Conservation (phyloP, 768 basidiomycete genomes). For the Boletales sp. region DNA sequence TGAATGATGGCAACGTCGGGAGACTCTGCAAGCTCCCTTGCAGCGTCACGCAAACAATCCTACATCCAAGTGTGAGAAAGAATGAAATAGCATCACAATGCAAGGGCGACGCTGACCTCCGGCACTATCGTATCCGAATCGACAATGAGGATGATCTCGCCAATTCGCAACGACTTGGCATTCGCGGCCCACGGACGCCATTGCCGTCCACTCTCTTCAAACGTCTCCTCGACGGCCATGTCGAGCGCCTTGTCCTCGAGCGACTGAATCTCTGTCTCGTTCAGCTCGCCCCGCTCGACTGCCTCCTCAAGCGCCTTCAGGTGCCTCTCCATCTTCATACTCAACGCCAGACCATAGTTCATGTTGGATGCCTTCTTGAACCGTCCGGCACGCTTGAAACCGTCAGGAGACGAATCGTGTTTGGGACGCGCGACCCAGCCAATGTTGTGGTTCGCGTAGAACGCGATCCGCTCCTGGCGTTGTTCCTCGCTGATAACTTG, state of each 20-base stretch:
- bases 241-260: slow-evolving; percentile 71
- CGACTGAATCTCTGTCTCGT: slow-evolving; percentile 31
- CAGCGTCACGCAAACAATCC: slow-evolving; percentile 91
- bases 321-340: slow-evolving; percentile 33
- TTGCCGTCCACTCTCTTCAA: slow-evolving; percentile 49
- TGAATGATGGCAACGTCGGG: slow-evolving; percentile 91
- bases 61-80: slow-evolving; percentile 18
- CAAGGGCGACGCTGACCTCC: slow-evolving; percentile 35
- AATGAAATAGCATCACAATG: background rate
- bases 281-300: slow-evolving; percentile 39
- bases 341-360: slow-evolving; percentile 66
- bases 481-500: slow-evolving; percentile 47
- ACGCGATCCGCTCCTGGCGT: slow-evolving; percentile 44
- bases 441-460: slow-evolving; percentile 55
- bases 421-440: slow-evolving; percentile 59
- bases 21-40: slow-evolving; percentile 75
- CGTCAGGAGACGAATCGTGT: slow-evolving; percentile 31
- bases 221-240: slow-evolving; percentile 71
- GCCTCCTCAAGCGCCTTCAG: slow-evolving; percentile 45
- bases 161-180: slow-evolving; percentile 69
- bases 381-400: slow-evolving; percentile 52
- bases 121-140: slow-evolving; percentile 90
- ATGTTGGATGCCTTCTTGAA: slow-evolving; percentile 96
- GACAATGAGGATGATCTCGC: slow-evolving; percentile 78
- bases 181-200: slow-evolving; percentile 80